Evolutionary conservation across 2,329 filamentous ascomycete species (phyloP), one percentile per base, ranked within the genome.

Genomic region (Dactylella cylindrospora): DNA sequence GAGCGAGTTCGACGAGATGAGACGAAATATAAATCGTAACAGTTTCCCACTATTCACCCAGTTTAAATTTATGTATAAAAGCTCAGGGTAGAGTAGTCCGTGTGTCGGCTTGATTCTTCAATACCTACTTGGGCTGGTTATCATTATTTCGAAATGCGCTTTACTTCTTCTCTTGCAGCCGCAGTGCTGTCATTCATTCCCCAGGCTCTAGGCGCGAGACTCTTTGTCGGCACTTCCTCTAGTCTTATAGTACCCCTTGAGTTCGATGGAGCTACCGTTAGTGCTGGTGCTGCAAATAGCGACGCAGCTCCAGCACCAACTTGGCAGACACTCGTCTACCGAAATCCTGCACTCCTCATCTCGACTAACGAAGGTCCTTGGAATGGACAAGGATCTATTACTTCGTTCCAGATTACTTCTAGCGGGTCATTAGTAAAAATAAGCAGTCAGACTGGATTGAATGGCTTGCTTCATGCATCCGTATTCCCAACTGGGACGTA

Each of bases 351-450:
- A 5, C 17, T 43, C 3, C 31, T 61, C 5, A 8, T 61, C 19
- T 53, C 55, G 10, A 61, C 55, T 4, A 61, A 53, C 15, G 55
- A 61, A 22, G 55, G 55, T 3, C 47, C 55, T 10, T 46, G 35
- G 35, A 49, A 47, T n/a, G 55, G 55, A 8, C 41, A 46, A n/a
- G 47, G 55, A 40, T 61, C 55, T 2, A 29, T 61, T 20, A 36
- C 49, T 15, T 61, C 55, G 8, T 61, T 53, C 33, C 10, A 10
- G 0, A 61, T 61, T 13, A 23, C 19, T 9, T 47, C 33, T 31
- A 35, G 29, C 15, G 55, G 55, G 5, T 33, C 17, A 20, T 39
- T 61, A 36, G 12, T n/a, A 2, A 53, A 53, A 13, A 49, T 61
- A 20, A 61, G n/a, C 35, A 61, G 47, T 10, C 55, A 61, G 29